Evolutionary conservation across 1,284 basidiomycete genomes (phyloP).

Genomic region (Puccinia triticina): DNA sequence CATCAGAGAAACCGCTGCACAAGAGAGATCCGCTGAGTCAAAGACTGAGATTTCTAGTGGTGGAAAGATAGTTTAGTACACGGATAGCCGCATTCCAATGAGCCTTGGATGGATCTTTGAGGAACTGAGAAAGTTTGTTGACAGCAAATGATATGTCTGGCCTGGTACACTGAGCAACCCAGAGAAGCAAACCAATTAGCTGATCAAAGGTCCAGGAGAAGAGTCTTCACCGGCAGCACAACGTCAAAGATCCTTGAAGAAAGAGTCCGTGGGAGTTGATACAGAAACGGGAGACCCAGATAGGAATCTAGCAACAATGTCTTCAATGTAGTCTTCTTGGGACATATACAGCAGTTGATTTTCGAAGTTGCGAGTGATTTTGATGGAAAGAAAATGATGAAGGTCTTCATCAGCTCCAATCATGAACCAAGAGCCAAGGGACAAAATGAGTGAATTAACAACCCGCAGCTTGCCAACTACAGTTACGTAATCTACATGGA

Average conservation of each 20-base stretch:
- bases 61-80: neutral
- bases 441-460: neutral
- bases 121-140: neutral
- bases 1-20: neutral
- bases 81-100: slow-evolving; percentile 3
- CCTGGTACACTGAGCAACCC: neutral
- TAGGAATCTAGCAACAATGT: no score
- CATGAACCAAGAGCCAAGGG: neutral
- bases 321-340: no score
- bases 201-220: neutral
- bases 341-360: neutral
- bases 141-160: neutral
- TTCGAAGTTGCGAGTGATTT: neutral
- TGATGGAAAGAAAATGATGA: neutral
- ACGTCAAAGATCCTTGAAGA: no score
- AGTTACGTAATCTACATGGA: neutral
- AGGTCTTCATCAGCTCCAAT: neutral
- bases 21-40: neutral
- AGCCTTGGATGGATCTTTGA: neutral
- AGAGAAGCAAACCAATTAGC: neutral
- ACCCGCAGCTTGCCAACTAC: neutral
- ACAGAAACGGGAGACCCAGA: no score
- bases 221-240: neutral
- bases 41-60: neutral
- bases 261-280: no score